Evolutionary conservation across 495 filamentous ascomycete genomes (phyloP), one percentile per base, ranked within the genome.

Genomic region (Penicillium crystallinum): DNA sequence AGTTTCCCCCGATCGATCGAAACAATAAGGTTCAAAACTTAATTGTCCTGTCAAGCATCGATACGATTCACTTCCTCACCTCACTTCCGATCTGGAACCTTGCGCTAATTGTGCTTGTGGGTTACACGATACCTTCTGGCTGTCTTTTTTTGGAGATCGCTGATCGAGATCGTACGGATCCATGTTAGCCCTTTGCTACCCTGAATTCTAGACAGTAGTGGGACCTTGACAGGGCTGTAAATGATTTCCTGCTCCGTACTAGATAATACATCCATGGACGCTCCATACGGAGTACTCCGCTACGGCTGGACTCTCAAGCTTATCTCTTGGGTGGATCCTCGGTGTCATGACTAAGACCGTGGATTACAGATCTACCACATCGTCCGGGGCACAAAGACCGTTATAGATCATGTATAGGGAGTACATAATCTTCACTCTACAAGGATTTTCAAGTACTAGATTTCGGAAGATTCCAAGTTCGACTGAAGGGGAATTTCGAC

Each of bases 1-100:
- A 34, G 37, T 30, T 27, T 34, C 17, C 49, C 48, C 58, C 56
- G 59, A 62, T 65, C 62, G 62, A 62, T 57, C 52, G 55, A 53
- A 52, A 34, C 34, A 35, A 49, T 23, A 41, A 42, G 29, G 38
- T 42, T 58, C 25, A 42, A 62, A 27, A 59, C 46, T 59, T 46
- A 46, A 62, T 58, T 50, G 58, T 21, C 9, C 7, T 36, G 31
- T 25, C n/a, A 27, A 49, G 22, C 15, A 12, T 29, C 17, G 19
- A 27, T 44, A 6, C 36, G 5, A 31, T 49, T 38, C 11, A 22
- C 35, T 39, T 38, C 18, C 12, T n/a, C 38, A 11, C 38, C 30
- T 18, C 6, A 3, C 7, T 49, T 41, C 17, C 27, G 36, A 40
- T 49, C 46, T 33, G n/a, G 35, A 40, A 49, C 18, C 18, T 49